phyloP scores from a whole-genome alignment of 1,139 yeast species.

The Yamadazyma sp. region DNA sequence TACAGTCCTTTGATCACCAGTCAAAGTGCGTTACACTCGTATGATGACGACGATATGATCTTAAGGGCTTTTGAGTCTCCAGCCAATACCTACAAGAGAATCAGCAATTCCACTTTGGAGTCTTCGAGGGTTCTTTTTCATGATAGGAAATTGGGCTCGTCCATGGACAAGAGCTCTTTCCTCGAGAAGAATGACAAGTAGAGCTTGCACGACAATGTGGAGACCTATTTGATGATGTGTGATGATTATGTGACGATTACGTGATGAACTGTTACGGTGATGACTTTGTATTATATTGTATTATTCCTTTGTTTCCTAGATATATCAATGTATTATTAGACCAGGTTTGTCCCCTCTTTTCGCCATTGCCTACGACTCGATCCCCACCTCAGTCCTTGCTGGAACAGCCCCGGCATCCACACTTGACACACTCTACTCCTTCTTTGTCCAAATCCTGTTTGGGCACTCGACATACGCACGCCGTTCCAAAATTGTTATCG shows the following conservation, averaged over 20 bases:
- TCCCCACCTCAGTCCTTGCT: slow-evolving; percentile 56
- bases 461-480: slow-evolving; percentile 89
- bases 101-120: slow-evolving; percentile 1
- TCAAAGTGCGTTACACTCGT: slow-evolving; percentile 30
- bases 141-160: slow-evolving; percentile 7
- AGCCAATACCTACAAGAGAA: slow-evolving; percentile 16
- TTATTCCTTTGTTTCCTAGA: neutral
- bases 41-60: slow-evolving; percentile 60
- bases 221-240: neutral
- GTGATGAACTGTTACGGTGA: neutral
- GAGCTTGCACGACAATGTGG: too few species aligned
- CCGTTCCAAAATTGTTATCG: slow-evolving; percentile 62
- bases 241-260: neutral
- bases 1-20: slow-evolving; percentile 52
- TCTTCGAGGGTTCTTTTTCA: slow-evolving; percentile 7
- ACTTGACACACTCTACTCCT: slow-evolving; percentile 66
- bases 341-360: neutral
- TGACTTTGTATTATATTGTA: slow-evolving; percentile 2
- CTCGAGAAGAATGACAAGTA: slow-evolving; percentile 5
- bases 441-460: slow-evolving; percentile 42
- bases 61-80: slow-evolving; percentile 42
- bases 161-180: slow-evolving; percentile 2
- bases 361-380: too few species aligned
- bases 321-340: slow-evolving; percentile 7
- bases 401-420: slow-evolving; percentile 91